Percentiles rank a stretch among this genome's conserved stretches.
These are phyloP conservation scores for Strobilomyces confusus DNA, from an alignment of 768 basidiomycete genomes.

Conservation along the genomic window DNA sequence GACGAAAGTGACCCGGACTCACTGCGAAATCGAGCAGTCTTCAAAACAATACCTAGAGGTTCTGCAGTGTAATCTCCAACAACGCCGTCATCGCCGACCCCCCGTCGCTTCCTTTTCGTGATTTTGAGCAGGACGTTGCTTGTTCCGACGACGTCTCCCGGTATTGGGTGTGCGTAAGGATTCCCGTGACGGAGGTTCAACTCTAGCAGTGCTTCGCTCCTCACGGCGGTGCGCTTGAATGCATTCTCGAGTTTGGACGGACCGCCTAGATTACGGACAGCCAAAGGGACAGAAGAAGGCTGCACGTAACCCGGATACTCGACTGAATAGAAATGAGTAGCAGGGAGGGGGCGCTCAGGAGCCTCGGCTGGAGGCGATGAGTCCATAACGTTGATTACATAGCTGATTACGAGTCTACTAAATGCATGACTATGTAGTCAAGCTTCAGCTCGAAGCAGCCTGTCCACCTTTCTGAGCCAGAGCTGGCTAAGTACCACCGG, in stretches of 20 bases:
- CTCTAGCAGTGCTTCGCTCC: conserved; percentile 66
- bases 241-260: conserved; percentile 67
- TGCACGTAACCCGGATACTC: conserved; percentile 90
- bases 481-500: conserved; percentile 14
- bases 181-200: conserved; percentile 70
- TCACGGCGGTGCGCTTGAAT: conserved; percentile 67
- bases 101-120: conserved; percentile 64
- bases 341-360: conserved; percentile 45
- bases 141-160: conserved; percentile 72
- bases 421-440: too few species aligned
- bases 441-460: too few species aligned
- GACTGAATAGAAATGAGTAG: conserved; percentile 67
- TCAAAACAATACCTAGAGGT: conserved; percentile 69
- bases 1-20: conserved; percentile 28
- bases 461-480: neutral
- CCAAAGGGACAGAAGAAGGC: conserved; percentile 54
- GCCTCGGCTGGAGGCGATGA: conserved; percentile 26
- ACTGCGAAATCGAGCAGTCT: conserved; percentile 90
- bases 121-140: conserved; percentile 85
- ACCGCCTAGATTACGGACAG: conserved; percentile 65
- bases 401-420: neutral
- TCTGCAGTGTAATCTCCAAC: conserved; percentile 73
- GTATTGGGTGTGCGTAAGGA: conserved; percentile 78
- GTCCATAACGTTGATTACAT: conserved; percentile 16
- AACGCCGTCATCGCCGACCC: conserved; percentile 19